Evolutionary conservation across 306 rosid genomes (phyloP), one percentile per base, ranked within the genome.

Genomic region (Prunus armeniaca): DNA sequence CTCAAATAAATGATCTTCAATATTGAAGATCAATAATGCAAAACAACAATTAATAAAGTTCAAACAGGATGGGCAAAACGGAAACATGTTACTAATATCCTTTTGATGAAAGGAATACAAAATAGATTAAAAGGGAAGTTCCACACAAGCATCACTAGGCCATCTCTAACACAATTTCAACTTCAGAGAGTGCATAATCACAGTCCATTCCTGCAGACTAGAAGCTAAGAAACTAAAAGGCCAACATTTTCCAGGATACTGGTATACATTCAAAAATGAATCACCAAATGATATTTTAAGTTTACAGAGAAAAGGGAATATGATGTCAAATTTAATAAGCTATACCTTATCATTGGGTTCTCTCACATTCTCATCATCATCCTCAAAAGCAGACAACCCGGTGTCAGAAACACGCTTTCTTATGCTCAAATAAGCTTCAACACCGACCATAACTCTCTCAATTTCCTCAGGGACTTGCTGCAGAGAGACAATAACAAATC

Each of bases 381-480:
- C 90, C 80, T 92, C 99, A 32, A 92, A 95, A 81, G 87, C 88
- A 58, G 93, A 95, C 79, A 95, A 79, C 66, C 97, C 97, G 30
- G 85, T 46, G 69, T 92, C 92, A 81, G 84, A 84, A 50, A 81
- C 83, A 85, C 76, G 89, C 78, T 70, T 92, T 89, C 97, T 88
- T 83, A 92, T 95, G 90, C 98, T 95, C 84, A 95, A 86, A 79
- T 95, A 95, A 74, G 99, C 97, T 90, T 95, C 97, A 52, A 92
- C 80, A 49, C 96, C 96, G 73, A 86, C 92, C 91, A 92, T 89
- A 82, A 95, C 97, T 83, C 97, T 87, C 81, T 95, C 99, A 24
- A 95, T 85, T 88, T 92, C 99, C 79, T 92, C 99, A 43, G 97
- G 97, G 77, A 88, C 89, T 95, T 95, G 99, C 99, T 95, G 99